Percentiles rank a stretch among this genome's conserved stretches.
Evolutionary conservation across 2,329 filamentous ascomycete genomes (phyloP).

Genomic region (Lasiodiplodia gonubiensis): DNA sequence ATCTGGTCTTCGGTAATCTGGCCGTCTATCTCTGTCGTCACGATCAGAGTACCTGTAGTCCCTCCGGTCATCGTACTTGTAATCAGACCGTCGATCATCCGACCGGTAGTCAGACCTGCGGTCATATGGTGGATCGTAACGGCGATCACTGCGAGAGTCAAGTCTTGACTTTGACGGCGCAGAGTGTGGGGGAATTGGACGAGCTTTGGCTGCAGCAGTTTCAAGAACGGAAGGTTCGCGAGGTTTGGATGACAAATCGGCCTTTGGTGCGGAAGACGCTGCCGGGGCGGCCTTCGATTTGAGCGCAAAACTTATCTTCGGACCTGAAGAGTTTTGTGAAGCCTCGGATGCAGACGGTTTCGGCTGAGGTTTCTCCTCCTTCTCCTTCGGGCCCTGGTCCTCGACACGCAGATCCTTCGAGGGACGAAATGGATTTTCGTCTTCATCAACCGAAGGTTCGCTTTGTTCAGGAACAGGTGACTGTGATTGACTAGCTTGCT

Average conservation of each 20-base stretch:
- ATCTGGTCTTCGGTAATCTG: slow-evolving; percentile 28
- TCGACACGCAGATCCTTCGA: slow-evolving; percentile 70
- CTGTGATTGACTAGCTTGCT: slow-evolving; percentile 30
- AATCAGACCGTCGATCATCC: slow-evolving; percentile 44
- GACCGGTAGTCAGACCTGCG: slow-evolving; percentile 41
- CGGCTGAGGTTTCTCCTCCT: slow-evolving; percentile 61
- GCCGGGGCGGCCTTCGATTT: slow-evolving; percentile 71
- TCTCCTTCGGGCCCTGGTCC: slow-evolving; percentile 61
- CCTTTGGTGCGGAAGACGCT: slow-evolving; percentile 58
- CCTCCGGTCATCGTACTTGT: slow-evolving; percentile 31
- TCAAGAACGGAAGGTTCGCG: slow-evolving; percentile 44
- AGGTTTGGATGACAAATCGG: slow-evolving; percentile 51
- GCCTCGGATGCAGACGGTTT: slow-evolving; percentile 61
- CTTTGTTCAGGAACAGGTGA: slow-evolving; percentile 33
- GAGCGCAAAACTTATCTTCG: slow-evolving; percentile 92
- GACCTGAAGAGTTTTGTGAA: slow-evolving; percentile 59
- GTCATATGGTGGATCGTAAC: slow-evolving; percentile 26
- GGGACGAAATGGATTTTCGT: slow-evolving; percentile 66
- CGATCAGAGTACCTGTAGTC: slow-evolving; percentile 28
- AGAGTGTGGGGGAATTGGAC: slow-evolving; percentile 31
- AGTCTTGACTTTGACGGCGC: slow-evolving; percentile 18
- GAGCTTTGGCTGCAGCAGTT: slow-evolving; percentile 48
- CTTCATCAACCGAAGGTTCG: slow-evolving; percentile 54
- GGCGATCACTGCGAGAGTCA: slow-evolving; percentile 24
- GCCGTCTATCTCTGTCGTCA: slow-evolving; percentile 31